Evolutionary conservation across 768 basidiomycete species (phyloP).

Genomic region (Kwoniella europaea): DNA sequence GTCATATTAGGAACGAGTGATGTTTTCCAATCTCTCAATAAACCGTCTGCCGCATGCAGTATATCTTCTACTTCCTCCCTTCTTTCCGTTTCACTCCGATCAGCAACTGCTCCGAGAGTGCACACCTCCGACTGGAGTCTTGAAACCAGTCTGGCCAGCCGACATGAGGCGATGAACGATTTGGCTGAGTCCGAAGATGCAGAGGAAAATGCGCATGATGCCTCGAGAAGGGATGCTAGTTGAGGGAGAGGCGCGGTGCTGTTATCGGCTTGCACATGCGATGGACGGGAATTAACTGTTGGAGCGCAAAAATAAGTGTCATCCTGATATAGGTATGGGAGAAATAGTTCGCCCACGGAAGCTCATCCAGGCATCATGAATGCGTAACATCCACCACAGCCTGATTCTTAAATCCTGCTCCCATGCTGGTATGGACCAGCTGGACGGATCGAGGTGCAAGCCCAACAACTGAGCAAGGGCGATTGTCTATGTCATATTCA

Average conservation of each 20-base stretch:
- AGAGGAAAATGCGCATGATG: slow-evolving; percentile 25
- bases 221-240: slow-evolving; percentile 26
- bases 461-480: slow-evolving; percentile 37
- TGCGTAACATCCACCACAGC: slow-evolving; percentile 34
- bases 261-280: slow-evolving; percentile 33
- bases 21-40: slow-evolving; percentile 26
- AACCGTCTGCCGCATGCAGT: slow-evolving; percentile 4
- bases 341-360: slow-evolving; percentile 13
- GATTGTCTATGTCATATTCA: slow-evolving; percentile 24
- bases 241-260: slow-evolving; percentile 27
- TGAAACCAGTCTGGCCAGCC: slow-evolving; percentile 26
- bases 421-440: slow-evolving; percentile 31
- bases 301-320: neutral
- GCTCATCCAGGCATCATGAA: slow-evolving; percentile 40
- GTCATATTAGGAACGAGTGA: neutral
- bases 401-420: slow-evolving; percentile 31
- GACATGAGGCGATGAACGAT: slow-evolving; percentile 36
- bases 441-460: slow-evolving; percentile 27
- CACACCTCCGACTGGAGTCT: slow-evolving; percentile 32
- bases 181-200: slow-evolving; percentile 31
- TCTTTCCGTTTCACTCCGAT: slow-evolving; percentile 13
- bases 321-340: neutral
- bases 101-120: slow-evolving; percentile 25
- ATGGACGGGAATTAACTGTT: slow-evolving; percentile 35
- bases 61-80: slow-evolving; percentile 26